Evolutionary conservation across 768 basidiomycete genomes (phyloP).

Genomic region (Phaffia tasmanica): DNA sequence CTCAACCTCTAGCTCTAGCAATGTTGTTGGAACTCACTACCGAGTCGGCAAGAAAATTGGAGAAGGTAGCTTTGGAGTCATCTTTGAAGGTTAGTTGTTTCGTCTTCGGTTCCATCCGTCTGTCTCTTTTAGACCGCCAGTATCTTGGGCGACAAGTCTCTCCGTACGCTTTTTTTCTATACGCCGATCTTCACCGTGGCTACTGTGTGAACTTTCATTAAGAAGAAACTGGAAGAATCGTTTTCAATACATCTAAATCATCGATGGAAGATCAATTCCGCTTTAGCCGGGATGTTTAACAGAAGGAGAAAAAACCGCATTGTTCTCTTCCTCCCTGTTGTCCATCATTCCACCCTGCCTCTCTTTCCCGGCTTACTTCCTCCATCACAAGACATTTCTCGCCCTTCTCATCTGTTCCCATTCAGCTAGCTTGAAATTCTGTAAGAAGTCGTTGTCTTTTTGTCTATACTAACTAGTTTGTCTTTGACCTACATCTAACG

Average conservation of each 20-base stretch:
- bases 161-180: neutral
- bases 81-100: constrained; percentile 62
- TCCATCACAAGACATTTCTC: neutral
- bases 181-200: neutral
- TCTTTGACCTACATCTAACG: neutral
- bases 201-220: neutral
- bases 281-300: too few relatives aligned
- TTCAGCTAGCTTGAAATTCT: neutral
- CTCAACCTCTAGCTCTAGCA: constrained; percentile 32
- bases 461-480: too few relatives aligned
- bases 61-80: constrained; percentile 97
- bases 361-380: neutral
- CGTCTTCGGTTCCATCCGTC: neutral
- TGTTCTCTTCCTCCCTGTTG: too few relatives aligned
- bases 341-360: neutral
- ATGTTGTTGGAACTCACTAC: constrained; percentile 87
- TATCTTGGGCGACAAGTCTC: neutral
- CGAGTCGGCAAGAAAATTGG: constrained; percentile 98
- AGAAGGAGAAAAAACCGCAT: too few relatives aligned
- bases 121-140: neutral
- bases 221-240: too few relatives aligned
- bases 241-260: too few relatives aligned
- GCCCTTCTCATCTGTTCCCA: neutral
- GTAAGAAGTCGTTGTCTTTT: too few relatives aligned
- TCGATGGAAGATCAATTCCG: too few relatives aligned